Evolutionary conservation across 139 green algal genomes (phyloP).

Genomic region (Tetradesmus lagerheimii): DNA sequence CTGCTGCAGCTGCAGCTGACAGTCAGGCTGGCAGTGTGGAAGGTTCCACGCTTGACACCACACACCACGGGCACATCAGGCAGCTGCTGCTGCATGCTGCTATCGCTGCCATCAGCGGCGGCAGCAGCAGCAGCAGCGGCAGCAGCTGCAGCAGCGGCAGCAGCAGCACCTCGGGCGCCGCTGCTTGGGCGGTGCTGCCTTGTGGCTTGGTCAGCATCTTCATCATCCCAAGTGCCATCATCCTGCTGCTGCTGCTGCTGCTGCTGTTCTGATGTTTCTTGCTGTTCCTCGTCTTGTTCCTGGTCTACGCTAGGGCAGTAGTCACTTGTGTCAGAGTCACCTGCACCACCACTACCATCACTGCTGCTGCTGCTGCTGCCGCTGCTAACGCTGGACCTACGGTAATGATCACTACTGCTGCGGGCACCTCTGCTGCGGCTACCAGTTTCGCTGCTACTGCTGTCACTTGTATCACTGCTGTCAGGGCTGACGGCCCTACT

Average conservation of each 20-base stretch:
- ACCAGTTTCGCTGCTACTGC: too few relatives aligned
- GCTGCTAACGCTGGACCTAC: too few relatives aligned
- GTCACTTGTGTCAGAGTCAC: background rate
- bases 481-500: background rate
- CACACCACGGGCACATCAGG: background rate
- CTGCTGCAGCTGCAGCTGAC: background rate
- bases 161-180: background rate
- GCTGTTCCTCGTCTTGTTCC: background rate
- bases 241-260: background rate
- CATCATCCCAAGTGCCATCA: background rate
- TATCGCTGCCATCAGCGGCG: background rate
- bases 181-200: background rate
- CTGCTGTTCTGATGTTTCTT: background rate
- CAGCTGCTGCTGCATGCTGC: background rate
- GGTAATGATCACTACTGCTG: background rate
- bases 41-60: background rate
- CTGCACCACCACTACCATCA: background rate
- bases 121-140: background rate
- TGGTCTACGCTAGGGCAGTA: background rate
- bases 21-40: background rate
- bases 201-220: background rate
- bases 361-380: background rate
- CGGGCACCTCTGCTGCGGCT: background rate
- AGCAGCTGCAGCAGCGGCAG: background rate
- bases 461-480: background rate